A percentile compares a stretch with the other conserved stretches of the same genome.
These are phyloP conservation scores for Phoma sp. DNA, from an alignment of 2,329 filamentous ascomycete genomes.

Conservation along the genomic window DNA sequence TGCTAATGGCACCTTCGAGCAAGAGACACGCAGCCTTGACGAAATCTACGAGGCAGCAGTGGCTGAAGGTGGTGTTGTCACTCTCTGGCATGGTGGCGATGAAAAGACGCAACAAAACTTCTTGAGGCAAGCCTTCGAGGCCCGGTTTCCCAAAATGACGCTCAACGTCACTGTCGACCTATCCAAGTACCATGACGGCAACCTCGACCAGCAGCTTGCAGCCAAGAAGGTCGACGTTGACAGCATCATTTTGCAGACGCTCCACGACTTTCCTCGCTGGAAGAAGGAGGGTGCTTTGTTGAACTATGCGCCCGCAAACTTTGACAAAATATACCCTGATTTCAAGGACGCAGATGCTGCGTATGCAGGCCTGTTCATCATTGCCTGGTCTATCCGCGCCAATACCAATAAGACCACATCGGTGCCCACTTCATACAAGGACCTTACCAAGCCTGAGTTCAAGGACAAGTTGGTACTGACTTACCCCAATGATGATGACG, in stretches of 20 bases:
- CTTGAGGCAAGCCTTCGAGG: slow-evolving; percentile 56
- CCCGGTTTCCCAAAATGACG: slow-evolving; percentile 58
- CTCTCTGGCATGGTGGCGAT: slow-evolving; percentile 60
- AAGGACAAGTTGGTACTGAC: slow-evolving; percentile 63
- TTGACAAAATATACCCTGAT: slow-evolving; percentile 52
- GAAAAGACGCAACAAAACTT: slow-evolving; percentile 51
- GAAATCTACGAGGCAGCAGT: slow-evolving; percentile 60
- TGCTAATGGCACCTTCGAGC: neutral
- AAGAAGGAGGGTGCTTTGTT: slow-evolving; percentile 57
- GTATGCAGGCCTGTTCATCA: slow-evolving; percentile 54
- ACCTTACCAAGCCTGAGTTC: slow-evolving; percentile 58
- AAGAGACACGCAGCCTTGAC: slow-evolving; percentile 58
- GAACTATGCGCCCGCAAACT: slow-evolving; percentile 58
- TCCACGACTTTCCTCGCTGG: slow-evolving; percentile 63
- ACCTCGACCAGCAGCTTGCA: slow-evolving; percentile 57
- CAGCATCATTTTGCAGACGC: slow-evolving; percentile 58
- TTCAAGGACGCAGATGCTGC: slow-evolving; percentile 56
- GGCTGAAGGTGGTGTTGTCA: slow-evolving; percentile 57
- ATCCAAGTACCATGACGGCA: slow-evolving; percentile 62
- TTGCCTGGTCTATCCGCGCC: slow-evolving; percentile 47
- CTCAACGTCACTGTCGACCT: slow-evolving; percentile 64
- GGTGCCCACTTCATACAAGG: slow-evolving; percentile 51
- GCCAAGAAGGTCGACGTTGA: slow-evolving; percentile 49
- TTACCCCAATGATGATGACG: slow-evolving; percentile 67
- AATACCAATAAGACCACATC: slow-evolving; percentile 45